phyloP scores from a whole-genome alignment of 2,329 filamentous ascomycete species.

The Calonectria fujianensis region DNA sequence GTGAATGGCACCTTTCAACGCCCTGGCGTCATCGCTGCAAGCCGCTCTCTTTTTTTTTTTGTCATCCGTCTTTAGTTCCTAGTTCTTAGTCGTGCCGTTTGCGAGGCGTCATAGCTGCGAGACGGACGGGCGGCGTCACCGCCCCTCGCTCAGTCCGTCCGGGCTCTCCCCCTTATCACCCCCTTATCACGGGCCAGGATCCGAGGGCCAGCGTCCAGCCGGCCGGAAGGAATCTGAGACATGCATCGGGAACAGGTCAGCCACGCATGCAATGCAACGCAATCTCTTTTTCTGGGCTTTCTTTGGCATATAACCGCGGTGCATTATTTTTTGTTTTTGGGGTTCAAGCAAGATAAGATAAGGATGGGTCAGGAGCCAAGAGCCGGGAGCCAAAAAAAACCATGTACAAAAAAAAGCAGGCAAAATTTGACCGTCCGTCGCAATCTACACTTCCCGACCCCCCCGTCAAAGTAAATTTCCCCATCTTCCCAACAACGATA shows the following conservation, averaged over 20 bases:
- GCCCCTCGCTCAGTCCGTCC: background rate
- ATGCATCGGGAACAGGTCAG: slow-evolving; percentile 20
- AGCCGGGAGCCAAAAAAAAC: background rate
- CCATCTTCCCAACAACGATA: slow-evolving; percentile 15
- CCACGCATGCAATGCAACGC: slow-evolving; percentile 23
- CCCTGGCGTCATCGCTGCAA: background rate
- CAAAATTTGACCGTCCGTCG: background rate
- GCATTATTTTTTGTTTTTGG: background rate
- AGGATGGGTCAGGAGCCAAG: background rate
- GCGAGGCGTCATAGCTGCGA: background rate
- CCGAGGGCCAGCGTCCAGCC: background rate
- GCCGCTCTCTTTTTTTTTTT: background rate
- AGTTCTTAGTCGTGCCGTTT: no score
- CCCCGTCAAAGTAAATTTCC: background rate
- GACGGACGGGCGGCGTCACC: background rate
- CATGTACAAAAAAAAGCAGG: background rate
- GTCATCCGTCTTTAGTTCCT: background rate
- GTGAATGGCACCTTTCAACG: background rate
- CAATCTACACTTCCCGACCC: background rate
- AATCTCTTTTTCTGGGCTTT: background rate
- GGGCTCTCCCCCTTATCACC: background rate
- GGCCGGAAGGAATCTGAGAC: background rate
- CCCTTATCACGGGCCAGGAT: slow-evolving; percentile 7
- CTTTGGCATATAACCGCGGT: slow-evolving; percentile 6
- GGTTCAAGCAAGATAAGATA: background rate